Base-by-base conservation (phyloP, 345 rosid genomes). In the Eucalyptus victrix region DNA sequence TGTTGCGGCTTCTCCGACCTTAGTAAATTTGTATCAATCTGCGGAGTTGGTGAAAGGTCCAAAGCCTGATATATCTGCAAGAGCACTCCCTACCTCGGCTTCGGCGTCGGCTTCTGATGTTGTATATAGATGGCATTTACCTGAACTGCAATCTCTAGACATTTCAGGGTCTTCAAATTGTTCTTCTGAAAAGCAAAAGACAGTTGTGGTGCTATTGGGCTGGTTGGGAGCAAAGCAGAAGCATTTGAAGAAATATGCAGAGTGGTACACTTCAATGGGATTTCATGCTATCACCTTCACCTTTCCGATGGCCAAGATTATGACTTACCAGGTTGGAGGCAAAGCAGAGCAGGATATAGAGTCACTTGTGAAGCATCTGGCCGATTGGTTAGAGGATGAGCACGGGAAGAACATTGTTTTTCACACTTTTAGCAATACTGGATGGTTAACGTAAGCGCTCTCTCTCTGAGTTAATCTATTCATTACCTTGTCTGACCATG, bases 201-300 rank as follows among this genome's bases (percentile, higher is more conserved):
- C 99, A 1, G 98, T 97, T 45, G 99, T 98, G 83, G 97, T 98
- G 62, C 91, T 98, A 94, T 92, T 98, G 53, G 99, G 99, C 89
- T 98, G 99, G 99, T 92, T 98, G 91, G 99, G 99, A 76, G 96
- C 99, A 3, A 98, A 95, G 95, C 99, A 98, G 94, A 97, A 94
- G 85, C 99, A 98, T 94, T 92, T 98, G 49, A 96, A 93, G 92
- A 96, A 93, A 92, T 98, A 98, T 92, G 99, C 99, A 0, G 99
- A 98, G 51, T 97, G 99, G 99, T 98, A 98, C 92, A 94, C 97
- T 80, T 93, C 96, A 1, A 98, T 92, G 92, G 99, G 99, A 30
- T 97, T 94, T 91, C 99, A 98, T 94, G 99, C 90, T 89, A 97
- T 98, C 67, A 97, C 99, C 19, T 98, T 98, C 91, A 97, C 99